Evolutionary conservation across 495 filamentous ascomycete genomes (phyloP).

Genomic region (Penicillium fimorum): DNA sequence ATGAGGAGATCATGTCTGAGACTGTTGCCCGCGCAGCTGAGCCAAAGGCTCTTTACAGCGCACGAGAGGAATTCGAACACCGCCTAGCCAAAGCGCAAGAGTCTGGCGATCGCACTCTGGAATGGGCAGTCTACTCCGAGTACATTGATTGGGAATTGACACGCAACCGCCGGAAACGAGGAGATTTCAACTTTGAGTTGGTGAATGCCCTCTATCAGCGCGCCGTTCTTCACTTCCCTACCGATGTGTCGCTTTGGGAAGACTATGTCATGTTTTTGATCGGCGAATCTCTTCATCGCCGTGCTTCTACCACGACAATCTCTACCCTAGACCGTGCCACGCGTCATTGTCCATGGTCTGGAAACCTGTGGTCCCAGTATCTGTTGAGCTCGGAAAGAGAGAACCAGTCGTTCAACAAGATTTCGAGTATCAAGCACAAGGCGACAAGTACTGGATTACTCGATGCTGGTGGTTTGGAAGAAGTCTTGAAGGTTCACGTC

Average conservation of each 20-base stretch:
- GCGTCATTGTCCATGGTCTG: slow-evolving; percentile 88
- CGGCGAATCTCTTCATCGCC: slow-evolving; percentile 41
- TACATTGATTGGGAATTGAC: slow-evolving; percentile 83
- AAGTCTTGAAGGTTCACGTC: slow-evolving; percentile 82
- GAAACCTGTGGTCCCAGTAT: slow-evolving; percentile 84
- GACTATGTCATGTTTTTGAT: slow-evolving; percentile 75
- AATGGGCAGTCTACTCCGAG: slow-evolving; percentile 60
- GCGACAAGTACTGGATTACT: slow-evolving; percentile 81
- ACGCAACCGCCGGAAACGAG: slow-evolving; percentile 52
- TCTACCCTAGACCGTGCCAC: slow-evolving; percentile 72
- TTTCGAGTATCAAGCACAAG: slow-evolving; percentile 86
- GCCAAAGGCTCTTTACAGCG: slow-evolving; percentile 64
- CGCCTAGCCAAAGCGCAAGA: slow-evolving; percentile 59
- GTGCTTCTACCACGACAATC: slow-evolving; percentile 39
- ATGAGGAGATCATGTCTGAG: slow-evolving; percentile 76
- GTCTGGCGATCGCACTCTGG: slow-evolving; percentile 54
- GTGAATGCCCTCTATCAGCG: slow-evolving; percentile 77
- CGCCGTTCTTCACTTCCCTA: slow-evolving; percentile 64
- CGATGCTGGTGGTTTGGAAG: slow-evolving; percentile 71
- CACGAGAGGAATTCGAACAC: slow-evolving; percentile 71
- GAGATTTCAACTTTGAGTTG: slow-evolving; percentile 56
- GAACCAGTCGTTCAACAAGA: slow-evolving; percentile 67
- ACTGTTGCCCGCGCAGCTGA: slow-evolving; percentile 62
- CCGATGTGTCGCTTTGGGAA: slow-evolving; percentile 72
- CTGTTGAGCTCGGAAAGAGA: slow-evolving; percentile 78